Base-by-base conservation (phyloP, 306 rosid genomes). In the Sphenostylis stenocarpa region DNA sequence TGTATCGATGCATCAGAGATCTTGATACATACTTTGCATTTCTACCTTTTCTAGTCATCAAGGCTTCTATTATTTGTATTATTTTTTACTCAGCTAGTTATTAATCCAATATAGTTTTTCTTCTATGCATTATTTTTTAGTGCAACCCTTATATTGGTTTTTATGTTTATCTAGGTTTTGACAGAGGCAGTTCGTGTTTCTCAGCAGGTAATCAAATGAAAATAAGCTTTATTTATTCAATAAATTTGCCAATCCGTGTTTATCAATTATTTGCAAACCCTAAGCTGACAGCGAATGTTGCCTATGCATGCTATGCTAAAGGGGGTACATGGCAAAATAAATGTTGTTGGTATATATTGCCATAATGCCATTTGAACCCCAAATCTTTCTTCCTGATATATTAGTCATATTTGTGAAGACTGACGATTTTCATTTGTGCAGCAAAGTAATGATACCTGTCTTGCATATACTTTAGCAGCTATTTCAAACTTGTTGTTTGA, bases 361-460 rank as follows among this genome's bases (percentile, higher is more conserved):
- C 52, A 51, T 68, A 64, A 51, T 39, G 44, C 64, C 52, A 39
- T 52, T 60, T 81, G 72, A 75, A 76, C 36, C 33, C 17, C 62
- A 28, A 60, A 70, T 21, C 6, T 29, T 15, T 81, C 76, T 72
- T 63, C 62, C 74, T 28, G 74, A 62, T 74, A 39, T 33, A 66
- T 39, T 38, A 38, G 29, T 51, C 65, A 77, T 56, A 29, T 73
- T 70, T 53, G 63, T 53, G 75, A 65, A 56, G 77, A 45, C 79
- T 83, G 77, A 84, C 28, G 24, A 5, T 41, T 86, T 67, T 72
- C 20, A 60, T 83, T 80, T 80, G 61, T 88, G 89, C 98, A 94
- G 98, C 93, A 90, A 88, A 94, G 91, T 74, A 94, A 94, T n/a
- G 98, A 94, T 75, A 88, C 86, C 48, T 89, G 97, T 74, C 97